A percentile compares a stretch with the other conserved stretches of the same genome.
phyloP scores from a whole-genome alignment of 108 stramenopile genomes.

The Conticribra weissflogii region DNA sequence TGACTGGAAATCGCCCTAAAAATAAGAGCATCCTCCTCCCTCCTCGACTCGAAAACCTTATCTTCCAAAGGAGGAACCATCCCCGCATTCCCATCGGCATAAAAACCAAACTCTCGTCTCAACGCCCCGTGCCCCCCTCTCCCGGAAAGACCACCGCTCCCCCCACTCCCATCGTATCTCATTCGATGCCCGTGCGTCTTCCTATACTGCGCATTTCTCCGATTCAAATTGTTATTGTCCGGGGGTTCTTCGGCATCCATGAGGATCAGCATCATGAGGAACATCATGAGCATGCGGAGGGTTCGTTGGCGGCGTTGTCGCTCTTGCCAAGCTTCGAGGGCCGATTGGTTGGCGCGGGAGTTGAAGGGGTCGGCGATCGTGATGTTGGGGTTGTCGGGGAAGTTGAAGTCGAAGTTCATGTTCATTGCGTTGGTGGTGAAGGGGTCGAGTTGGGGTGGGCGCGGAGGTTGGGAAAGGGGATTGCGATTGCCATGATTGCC shows the following conservation, averaged over 20 bases:
- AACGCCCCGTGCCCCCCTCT: neutral
- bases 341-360: neutral
- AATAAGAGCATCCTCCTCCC: constrained; percentile 25
- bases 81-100: constrained; percentile 33
- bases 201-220: neutral
- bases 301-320: constrained; percentile 81
- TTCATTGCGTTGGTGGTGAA: no score
- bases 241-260: constrained; percentile 86
- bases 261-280: constrained; percentile 73
- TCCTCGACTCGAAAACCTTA: constrained; percentile 12
- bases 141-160: no score
- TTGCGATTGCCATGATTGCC: no score
- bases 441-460: no score
- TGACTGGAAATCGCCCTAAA: constrained; percentile 1
- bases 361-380: neutral
- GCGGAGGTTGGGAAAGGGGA: no score
- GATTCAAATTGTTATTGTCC: constrained; percentile 12
- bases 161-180: no score
- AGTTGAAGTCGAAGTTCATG: neutral
- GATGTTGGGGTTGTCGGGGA: neutral
- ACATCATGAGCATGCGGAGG: constrained; percentile 77
- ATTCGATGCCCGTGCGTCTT: no score
- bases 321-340: constrained; percentile 58
- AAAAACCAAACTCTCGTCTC: neutral
- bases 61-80: constrained; percentile 5